phyloP scores from a whole-genome alignment of 257 asterid species.

The Phtheirospermum japonicum region DNA sequence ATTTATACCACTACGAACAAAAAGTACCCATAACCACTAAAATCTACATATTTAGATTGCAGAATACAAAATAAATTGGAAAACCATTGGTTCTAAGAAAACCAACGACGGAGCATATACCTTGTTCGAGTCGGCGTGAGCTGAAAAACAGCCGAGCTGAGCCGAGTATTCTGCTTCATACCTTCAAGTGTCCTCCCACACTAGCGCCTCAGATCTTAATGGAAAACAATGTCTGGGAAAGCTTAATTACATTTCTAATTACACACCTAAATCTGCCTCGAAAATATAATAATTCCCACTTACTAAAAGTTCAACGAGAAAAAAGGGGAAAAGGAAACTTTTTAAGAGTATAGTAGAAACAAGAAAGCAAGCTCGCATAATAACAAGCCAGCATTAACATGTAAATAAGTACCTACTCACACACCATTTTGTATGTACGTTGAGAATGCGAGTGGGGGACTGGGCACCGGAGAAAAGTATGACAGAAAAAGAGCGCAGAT shows the following conservation, averaged over 20 bases:
- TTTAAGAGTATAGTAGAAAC: too few relatives aligned
- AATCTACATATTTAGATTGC: neutral
- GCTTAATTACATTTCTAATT: neutral
- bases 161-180: conserved; percentile 73
- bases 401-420: neutral
- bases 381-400: conserved; percentile 29
- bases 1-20: conserved; percentile 3
- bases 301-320: too few relatives aligned
- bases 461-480: conserved; percentile 14
- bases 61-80: neutral
- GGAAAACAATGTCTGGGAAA: too few relatives aligned
- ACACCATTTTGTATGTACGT: conserved; percentile 22
- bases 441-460: conserved; percentile 4
- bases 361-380: conserved; percentile 23
- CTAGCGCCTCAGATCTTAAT: conserved; percentile 54
- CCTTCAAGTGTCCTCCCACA: conserved; percentile 14
- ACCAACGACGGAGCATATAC: conserved; percentile 23
- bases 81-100: neutral
- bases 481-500: conserved; percentile 22
- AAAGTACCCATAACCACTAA: neutral
- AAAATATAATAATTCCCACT: too few relatives aligned
- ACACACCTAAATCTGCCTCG: conserved; percentile 5
- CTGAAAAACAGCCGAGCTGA: conserved; percentile 80
- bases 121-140: conserved; percentile 97
- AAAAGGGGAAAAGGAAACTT: too few relatives aligned